Base-by-base conservation (phyloP, 495 filamentous ascomycete species). In the Penicillium canariense region DNA sequence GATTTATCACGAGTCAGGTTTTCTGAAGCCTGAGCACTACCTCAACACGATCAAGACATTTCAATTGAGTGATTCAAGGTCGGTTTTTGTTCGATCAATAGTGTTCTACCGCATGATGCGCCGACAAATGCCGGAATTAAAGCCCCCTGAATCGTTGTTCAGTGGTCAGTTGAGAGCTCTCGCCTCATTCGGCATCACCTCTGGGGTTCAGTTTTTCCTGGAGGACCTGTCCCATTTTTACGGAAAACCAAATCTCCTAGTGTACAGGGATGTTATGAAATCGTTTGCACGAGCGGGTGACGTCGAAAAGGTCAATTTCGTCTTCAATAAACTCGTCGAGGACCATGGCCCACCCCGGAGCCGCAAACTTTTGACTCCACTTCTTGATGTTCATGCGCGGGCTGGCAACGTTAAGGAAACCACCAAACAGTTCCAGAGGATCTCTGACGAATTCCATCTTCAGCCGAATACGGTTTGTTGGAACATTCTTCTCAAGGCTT, bases 401-500 rank as follows among this genome's bases (percentile, higher is more conserved):
- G 69, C 78, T 47, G 87, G 83, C 0, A 82, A 95, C 49, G 66
- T 85, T 1, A 54, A 68, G 17, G 77, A 81, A 32, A 83, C 86
- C 10, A 59, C 73, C 3, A 61, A 70, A 9, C 79, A 85, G 47
- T 91, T 96, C 46, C 43, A 82, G 23, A 71, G 81, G 9, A 76
- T 90, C 2, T 57, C 66, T 11, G 61, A 68, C 2, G 76, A 81
- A 42, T 83, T 84, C 52, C 70, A 75, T 0, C 58, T 88, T 12
- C 45, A 71, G 15, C 85, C 82, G 17, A 79, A 80, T 55, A 65
- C 70, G 0, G 55, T 71, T 11, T 81, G 79, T 38, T 95, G 85
- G 84, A 96, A 97, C 62, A 85, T 87, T 26, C 65, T 96, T 28
- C 72, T 98, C 14, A 80, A 85, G 53, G 88, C 89, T 3, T 77